Evolutionary conservation across 768 basidiomycete genomes (phyloP).

Genomic region (Scleroderma bovista): DNA sequence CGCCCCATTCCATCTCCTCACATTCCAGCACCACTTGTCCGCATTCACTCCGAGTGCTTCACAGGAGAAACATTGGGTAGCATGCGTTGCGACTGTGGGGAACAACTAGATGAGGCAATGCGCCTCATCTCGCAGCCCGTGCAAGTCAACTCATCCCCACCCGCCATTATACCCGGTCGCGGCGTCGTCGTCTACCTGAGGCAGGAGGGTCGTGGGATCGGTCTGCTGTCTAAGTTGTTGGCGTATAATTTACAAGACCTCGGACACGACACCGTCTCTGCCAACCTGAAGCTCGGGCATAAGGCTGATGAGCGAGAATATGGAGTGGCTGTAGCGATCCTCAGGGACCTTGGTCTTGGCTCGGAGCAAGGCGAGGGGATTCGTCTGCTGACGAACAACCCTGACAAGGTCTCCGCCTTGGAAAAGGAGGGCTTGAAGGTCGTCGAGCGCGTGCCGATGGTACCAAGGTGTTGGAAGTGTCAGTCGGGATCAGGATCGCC

Average conservation of each 20-base stretch:
- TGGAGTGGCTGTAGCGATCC: slow-evolving; percentile 84
- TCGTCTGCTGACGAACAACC: slow-evolving; percentile 92
- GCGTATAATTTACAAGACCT: slow-evolving; percentile 98
- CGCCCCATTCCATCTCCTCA: slow-evolving; percentile 13
- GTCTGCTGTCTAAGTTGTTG: slow-evolving; percentile 88
- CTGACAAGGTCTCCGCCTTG: slow-evolving; percentile 90
- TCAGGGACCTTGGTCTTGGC: slow-evolving; percentile 80
- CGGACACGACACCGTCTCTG: slow-evolving; percentile 97
- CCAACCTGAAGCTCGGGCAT: slow-evolving; percentile 93
- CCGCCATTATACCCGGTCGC: slow-evolving; percentile 62
- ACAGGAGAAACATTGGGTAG: slow-evolving; percentile 97
- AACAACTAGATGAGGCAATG: slow-evolving; percentile 97
- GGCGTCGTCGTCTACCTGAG: slow-evolving; percentile 94
- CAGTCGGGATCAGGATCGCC: slow-evolving; percentile 13
- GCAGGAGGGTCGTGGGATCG: slow-evolving; percentile 97
- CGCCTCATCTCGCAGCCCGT: slow-evolving; percentile 77
- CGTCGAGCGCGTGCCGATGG: slow-evolving; percentile 86
- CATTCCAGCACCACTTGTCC: slow-evolving; percentile 75
- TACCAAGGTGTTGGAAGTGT: slow-evolving; percentile 78
- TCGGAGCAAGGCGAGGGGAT: slow-evolving; percentile 52
- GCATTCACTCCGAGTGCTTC: slow-evolving; percentile 98
- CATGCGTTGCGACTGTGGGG: slow-evolving; percentile 98
- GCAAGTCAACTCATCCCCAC: slow-evolving; percentile 34
- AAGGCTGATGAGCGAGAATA: slow-evolving; percentile 92
- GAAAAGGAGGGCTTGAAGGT: slow-evolving; percentile 76